Evolutionary conservation across 306 rosid genomes (phyloP).

Genomic region (Sesbania bispinosa): DNA sequence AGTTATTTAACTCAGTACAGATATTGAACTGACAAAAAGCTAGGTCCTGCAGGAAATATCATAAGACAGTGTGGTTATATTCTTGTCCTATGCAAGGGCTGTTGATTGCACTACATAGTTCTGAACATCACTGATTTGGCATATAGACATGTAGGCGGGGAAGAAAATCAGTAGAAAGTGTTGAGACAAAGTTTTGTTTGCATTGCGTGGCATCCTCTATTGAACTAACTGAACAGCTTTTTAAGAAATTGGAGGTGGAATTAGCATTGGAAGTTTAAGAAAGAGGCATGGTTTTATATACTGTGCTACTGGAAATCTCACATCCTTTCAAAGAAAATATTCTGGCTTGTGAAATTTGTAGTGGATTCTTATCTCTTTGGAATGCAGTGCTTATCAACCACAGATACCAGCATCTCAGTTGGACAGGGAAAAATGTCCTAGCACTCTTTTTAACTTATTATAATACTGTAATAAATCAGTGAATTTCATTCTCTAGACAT

Average conservation of each 20-base stretch:
- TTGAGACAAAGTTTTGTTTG: not conserved
- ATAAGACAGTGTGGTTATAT: not conserved
- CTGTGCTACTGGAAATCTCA: not conserved
- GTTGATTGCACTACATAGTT: not conserved
- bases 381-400: too few relatives aligned
- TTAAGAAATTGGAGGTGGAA: not conserved
- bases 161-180: too few relatives aligned
- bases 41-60: not conserved
- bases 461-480: too few relatives aligned
- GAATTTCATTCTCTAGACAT: too few relatives aligned
- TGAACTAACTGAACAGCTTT: not conserved
- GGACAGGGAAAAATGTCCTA: too few relatives aligned
- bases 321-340: not conserved
- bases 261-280: not conserved
- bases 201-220: not conserved
- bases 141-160: not conserved
- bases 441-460: too few relatives aligned
- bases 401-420: too few relatives aligned
- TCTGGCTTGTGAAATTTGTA: not conserved
- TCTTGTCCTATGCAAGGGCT: not conserved
- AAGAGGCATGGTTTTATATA: slow-evolving; percentile 9
- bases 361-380: not conserved
- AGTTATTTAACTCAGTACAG: not conserved
- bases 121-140: not conserved
- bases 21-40: not conserved